Base-by-base conservation (phyloP, 1,139 yeast genomes). In the Suhomyces coccinellae region DNA sequence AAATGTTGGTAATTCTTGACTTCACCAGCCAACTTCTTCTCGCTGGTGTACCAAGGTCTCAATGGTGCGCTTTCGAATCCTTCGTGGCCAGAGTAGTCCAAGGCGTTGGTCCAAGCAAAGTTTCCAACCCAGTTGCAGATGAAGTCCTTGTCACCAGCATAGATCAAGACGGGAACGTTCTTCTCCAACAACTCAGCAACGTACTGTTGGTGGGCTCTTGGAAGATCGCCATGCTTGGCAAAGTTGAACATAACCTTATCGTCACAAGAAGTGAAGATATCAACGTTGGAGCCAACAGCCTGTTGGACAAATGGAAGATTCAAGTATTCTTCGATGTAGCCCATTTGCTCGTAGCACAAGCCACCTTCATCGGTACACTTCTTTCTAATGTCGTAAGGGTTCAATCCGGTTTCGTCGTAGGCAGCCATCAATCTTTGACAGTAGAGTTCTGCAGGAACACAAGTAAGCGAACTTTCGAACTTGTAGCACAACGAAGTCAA, bases 361-460 rank as follows among this genome's bases (percentile, higher is more conserved):
- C 69, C 74, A 24, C 71, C 67, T 4, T 71, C 73, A 33, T 70
- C 77, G 39, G 67, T 83, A 62, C 90, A 85, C 28, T 68, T 69
- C 38, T 69, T 69, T 61, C 91, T 75, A 50, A 86, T 80, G 59
- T 86, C 95, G 59, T 85, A 86, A 29, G 77, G 79, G 60, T 85
- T 86, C 58, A 80, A 70, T 4, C 87, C 86, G 2, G 87, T 82
- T 34, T 75, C 70, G 34, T 62, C 66, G 56, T 77, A 82, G 10
- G 87, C 85, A 2, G 68, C 73, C 62, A 74, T 62, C 59, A 80
- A 71, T 26, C 15, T 30, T 10, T 47, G 52, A 62, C 67, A 65
- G 61, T 77, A 80, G 14, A 75, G 50, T 29, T 63, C 62, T 1
- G 85, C 82, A 6, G 84, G 83, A 15, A 79, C 71, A 66, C 87